These are phyloP conservation scores for Nannizziopsis arthrosporioides DNA, from an alignment of 2,329 filamentous ascomycete species.

Conservation along the genomic window DNA sequence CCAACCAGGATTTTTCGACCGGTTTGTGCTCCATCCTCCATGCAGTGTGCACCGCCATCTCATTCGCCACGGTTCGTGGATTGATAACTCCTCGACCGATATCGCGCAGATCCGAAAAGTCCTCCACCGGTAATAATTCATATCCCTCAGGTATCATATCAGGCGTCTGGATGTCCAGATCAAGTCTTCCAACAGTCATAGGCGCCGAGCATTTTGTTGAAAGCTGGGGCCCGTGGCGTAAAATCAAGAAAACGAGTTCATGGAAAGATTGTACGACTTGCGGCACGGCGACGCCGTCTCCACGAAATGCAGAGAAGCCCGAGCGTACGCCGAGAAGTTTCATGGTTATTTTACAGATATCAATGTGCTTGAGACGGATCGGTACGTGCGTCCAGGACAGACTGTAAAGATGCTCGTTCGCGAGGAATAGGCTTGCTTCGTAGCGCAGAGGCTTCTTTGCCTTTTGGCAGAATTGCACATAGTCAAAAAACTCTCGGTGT, in stretches of 20 bases:
- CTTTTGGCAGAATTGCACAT: not conserved
- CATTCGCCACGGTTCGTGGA: not conserved
- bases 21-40: not conserved
- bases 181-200: not conserved
- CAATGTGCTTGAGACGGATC: not conserved
- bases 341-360: not conserved
- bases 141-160: not conserved
- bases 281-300: not conserved
- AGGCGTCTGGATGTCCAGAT: not conserved
- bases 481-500: not conserved
- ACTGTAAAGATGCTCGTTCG: not conserved
- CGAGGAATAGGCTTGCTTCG: not conserved
- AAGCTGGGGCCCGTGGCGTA: not conserved
- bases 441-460: not conserved
- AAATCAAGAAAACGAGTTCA: not conserved
- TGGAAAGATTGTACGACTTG: not conserved
- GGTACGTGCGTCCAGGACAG: not conserved
- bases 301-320: not conserved
- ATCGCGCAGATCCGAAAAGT: not conserved
- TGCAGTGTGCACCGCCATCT: not conserved
- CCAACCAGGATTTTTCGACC: not conserved
- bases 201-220: not conserved
- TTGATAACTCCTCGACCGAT: not conserved
- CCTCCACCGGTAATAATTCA: not conserved
- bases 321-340: not conserved